These are phyloP conservation scores for Monilinia laxa DNA, from an alignment of 2,329 filamentous ascomycete genomes.

Conservation along the genomic window DNA sequence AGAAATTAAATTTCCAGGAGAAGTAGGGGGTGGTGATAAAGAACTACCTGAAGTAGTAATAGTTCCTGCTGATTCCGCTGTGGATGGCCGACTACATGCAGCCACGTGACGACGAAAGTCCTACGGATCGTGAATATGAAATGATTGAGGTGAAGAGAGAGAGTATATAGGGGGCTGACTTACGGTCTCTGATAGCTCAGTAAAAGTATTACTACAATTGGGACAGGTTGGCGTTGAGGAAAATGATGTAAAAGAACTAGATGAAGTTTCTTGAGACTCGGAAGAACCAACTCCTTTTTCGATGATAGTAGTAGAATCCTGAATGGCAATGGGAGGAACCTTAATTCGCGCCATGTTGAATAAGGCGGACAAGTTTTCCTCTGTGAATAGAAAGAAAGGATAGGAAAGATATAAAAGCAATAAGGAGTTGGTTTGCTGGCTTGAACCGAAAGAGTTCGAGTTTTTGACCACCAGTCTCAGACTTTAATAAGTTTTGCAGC, in stretches of 20 bases:
- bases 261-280: slow-evolving; percentile 24
- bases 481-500: slow-evolving; percentile 11
- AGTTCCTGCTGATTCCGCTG: slow-evolving; percentile 27
- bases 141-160: slow-evolving; percentile 1
- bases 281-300: slow-evolving; percentile 22
- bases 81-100: slow-evolving; percentile 31
- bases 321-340: slow-evolving; percentile 22
- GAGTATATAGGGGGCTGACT: slow-evolving; percentile 13
- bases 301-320: slow-evolving; percentile 10
- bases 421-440: slow-evolving; percentile 14
- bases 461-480: slow-evolving; percentile 17
- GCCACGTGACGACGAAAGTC: slow-evolving; percentile 38
- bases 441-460: slow-evolving; percentile 13
- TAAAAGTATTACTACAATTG: slow-evolving; percentile 23
- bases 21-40: slow-evolving; percentile 31
- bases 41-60: slow-evolving; percentile 30
- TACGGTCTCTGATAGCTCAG: slow-evolving; percentile 23
- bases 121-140: slow-evolving; percentile 33
- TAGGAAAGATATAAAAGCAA: neutral
- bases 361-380: slow-evolving; percentile 16
- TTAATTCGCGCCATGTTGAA: slow-evolving; percentile 27
- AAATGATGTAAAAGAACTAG: slow-evolving; percentile 21
- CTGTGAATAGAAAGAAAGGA: neutral
- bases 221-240: slow-evolving; percentile 24
- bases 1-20: slow-evolving; percentile 13